Conservation (phyloP, 169 alveolate species). For the Cryptosporidium baileyi region DNA sequence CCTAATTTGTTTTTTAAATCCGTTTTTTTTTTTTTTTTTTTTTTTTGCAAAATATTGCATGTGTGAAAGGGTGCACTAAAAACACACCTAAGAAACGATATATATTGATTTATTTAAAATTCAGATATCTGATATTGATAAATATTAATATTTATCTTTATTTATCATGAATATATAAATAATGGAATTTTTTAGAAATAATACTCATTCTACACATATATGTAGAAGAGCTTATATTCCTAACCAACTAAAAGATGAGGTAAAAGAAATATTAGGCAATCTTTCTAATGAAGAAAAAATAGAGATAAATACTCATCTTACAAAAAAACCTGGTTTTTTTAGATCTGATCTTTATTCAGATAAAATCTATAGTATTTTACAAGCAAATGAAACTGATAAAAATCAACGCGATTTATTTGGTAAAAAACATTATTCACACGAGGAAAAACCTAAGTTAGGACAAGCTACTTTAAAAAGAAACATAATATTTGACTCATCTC, state of each 20-base stretch:
- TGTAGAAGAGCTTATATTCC: constrained; percentile 48
- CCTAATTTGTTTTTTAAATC: no score
- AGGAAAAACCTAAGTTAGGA: not conserved
- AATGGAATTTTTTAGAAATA: constrained; percentile 26
- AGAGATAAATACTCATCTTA: no score
- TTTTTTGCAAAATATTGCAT: no score
- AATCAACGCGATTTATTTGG: not conserved
- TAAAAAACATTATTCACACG: constrained; percentile 32
- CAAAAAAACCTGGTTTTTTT: not conserved
- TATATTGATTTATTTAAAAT: not conserved
- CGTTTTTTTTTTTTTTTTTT: no score
- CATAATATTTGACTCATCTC: constrained; percentile 7
- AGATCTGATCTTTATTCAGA: constrained; percentile 27
- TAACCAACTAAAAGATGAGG: constrained; percentile 2
- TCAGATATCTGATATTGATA: not conserved
- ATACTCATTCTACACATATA: not conserved
- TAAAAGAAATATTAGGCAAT: constrained; percentile 1
- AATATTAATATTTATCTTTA: not conserved
- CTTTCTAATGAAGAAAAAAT: not conserved
- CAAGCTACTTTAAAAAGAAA: constrained; percentile 9
- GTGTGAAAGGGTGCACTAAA: no score
- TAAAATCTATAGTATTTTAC: not conserved
- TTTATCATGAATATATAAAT: not conserved
- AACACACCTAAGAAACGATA: no score
- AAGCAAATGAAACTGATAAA: not conserved